These are phyloP conservation scores for Exobasidium cylindrosporum DNA, from an alignment of 1,284 basidiomycete genomes.

Conservation along the genomic window DNA sequence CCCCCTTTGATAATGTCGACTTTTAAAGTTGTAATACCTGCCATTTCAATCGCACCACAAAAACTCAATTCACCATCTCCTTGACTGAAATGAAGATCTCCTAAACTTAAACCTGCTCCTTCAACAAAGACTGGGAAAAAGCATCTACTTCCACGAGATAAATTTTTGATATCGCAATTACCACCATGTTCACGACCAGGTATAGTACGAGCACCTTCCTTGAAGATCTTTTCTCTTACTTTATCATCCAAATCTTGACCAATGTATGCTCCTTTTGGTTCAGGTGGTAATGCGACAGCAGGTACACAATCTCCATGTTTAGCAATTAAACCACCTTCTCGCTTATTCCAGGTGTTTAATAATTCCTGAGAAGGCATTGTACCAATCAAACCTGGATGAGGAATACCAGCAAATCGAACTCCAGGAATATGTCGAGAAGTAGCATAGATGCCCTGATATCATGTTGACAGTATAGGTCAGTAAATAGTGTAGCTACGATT, in stretches of 20 bases:
- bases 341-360: conserved; percentile 70
- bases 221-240: conserved; percentile 63
- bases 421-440: conserved; percentile 67
- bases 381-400: conserved; percentile 72
- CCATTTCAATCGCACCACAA: conserved; percentile 76
- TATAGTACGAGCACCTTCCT: conserved; percentile 71
- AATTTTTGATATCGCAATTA: conserved; percentile 76
- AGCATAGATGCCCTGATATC: conserved; percentile 25
- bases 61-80: conserved; percentile 71
- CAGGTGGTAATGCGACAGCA: conserved; percentile 68
- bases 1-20: conserved; percentile 73
- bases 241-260: conserved; percentile 62
- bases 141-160: conserved; percentile 60
- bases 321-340: conserved; percentile 68
- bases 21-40: conserved; percentile 71
- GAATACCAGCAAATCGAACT: conserved; percentile 73
- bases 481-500: too few relatives aligned
- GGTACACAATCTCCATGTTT: conserved; percentile 62
- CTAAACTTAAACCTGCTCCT: conserved; percentile 73
- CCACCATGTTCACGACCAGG: conserved; percentile 20
- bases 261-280: conserved; percentile 66
- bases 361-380: conserved; percentile 72
- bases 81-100: conserved; percentile 79
- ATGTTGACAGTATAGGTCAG: too few relatives aligned
- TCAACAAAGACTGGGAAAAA: conserved; percentile 75